A percentile compares a stretch with the other conserved stretches of the same genome.
Evolutionary conservation across 2,329 filamentous ascomycete genomes (phyloP).

Genomic region (Sporothrix schenckii): DNA sequence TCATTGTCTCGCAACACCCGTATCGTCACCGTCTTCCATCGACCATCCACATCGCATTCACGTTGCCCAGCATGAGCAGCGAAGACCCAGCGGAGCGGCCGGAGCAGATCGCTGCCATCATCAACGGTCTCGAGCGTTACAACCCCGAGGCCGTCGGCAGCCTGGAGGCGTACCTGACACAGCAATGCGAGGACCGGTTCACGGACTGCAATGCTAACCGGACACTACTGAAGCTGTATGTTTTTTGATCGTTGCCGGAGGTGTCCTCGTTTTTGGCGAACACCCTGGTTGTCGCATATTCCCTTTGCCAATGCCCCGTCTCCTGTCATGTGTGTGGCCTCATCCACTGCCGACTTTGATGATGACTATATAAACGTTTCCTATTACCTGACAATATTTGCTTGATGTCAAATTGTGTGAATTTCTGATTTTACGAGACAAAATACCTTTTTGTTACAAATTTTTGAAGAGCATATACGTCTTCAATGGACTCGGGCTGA

Average conservation of each 20-base stretch:
- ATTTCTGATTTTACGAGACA: conserved; percentile 46
- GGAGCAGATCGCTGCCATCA: conserved; percentile 87
- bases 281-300: neutral
- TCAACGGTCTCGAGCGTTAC: conserved; percentile 96
- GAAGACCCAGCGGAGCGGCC: conserved; percentile 92
- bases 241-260: conserved; percentile 40
- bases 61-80: conserved; percentile 59
- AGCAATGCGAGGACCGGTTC: conserved; percentile 93
- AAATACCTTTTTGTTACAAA: neutral
- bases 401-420: conserved; percentile 68
- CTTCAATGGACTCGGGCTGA: neutral
- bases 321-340: conserved; percentile 28
- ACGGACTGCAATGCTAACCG: conserved; percentile 97
- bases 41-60: neutral
- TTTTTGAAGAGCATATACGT: neutral
- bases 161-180: conserved; percentile 91
- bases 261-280: conserved; percentile 29
- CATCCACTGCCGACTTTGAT: conserved; percentile 45
- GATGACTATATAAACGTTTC: conserved; percentile 95
- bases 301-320: neutral
- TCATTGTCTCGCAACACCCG: conserved; percentile 30
- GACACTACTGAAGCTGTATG: conserved; percentile 95
- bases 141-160: conserved; percentile 93
- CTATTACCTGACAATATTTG: conserved; percentile 83
- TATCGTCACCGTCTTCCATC: conserved; percentile 9